Base-by-base conservation (phyloP, 164 flowering plant genomes). In the Berberis vulgaris region DNA sequence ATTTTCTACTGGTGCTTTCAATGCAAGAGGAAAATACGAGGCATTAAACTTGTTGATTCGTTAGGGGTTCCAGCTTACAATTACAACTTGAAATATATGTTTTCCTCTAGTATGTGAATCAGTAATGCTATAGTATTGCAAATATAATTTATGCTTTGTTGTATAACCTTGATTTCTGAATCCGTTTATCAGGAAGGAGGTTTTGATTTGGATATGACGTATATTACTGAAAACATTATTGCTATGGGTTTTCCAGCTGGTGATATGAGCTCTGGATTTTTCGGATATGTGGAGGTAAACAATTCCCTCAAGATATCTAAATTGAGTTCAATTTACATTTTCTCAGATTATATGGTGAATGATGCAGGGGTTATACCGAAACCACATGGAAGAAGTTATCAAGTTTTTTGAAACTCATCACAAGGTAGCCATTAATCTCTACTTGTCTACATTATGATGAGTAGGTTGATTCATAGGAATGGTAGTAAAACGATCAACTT, bases 181-280 rank as follows among this genome's bases (percentile, higher is more conserved):
- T 45, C 45, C 43, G 44, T 43, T 53, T 78, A 26, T 59, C 77
- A 94, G 99, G 99, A 94, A 77, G 97, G 92, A 69, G 99, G 91
- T 66, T 94, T 91, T 82, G 99, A 94, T 79, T 78, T 94, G 81
- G 99, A 94, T 82, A 82, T 94, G 97, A 89, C 97, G 13, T 94
- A 94, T 66, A 94, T 94, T 71, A 94, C 99, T 1, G 97, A 94
- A 79, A 94, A 94, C 65, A 84, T 94, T 46, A 89, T 94, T 77
- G 99, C 99, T 4, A 94, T 94, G 99, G 99, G 99, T 9, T 94
- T 94, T 64, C 99, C 99, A 67, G 99, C 99, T 61, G 99, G 99
- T 72, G 99, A 94, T 72, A 82, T 88, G 88, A 94, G 97, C 77
- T 94, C 99, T 69, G 99, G 99, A 2, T 87, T 94, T 71, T 86